Percentiles rank a stretch among this genome's conserved stretches.
These are phyloP conservation scores for Cutaneotrichosporon sp. DNA, from an alignment of 1,284 basidiomycete genomes.

Conservation along the genomic window DNA sequence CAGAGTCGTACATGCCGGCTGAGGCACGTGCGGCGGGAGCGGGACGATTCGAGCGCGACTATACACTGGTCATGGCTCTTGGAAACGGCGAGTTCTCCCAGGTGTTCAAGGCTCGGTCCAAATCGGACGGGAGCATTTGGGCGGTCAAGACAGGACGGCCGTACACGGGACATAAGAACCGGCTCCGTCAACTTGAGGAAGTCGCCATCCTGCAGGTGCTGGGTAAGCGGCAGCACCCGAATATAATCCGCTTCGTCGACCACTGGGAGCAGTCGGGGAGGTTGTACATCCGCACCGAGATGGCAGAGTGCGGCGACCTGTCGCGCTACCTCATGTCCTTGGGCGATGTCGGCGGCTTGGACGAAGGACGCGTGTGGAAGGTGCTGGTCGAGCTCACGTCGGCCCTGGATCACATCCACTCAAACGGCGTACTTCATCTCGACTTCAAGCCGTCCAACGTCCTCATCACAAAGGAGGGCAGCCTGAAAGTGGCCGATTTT, in stretches of 20 bases:
- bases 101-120: slow-evolving; percentile 80
- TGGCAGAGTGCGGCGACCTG: slow-evolving; percentile 88
- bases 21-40: slow-evolving; percentile 11
- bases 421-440: slow-evolving; percentile 79
- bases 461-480: slow-evolving; percentile 78
- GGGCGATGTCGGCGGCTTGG: slow-evolving; percentile 73
- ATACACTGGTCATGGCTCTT: slow-evolving; percentile 70
- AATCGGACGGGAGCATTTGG: slow-evolving; percentile 60
- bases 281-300: slow-evolving; percentile 84
- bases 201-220: slow-evolving; percentile 83
- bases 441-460: slow-evolving; percentile 97
- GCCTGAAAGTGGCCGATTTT: slow-evolving; percentile 95
- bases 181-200: slow-evolving; percentile 84
- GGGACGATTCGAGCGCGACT: slow-evolving; percentile 51
- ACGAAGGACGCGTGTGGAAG: slow-evolving; percentile 96
- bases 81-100: slow-evolving; percentile 91
- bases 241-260: slow-evolving; percentile 81
- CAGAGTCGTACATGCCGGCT: slow-evolving; percentile 7
- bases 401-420: slow-evolving; percentile 83
- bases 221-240: slow-evolving; percentile 57
- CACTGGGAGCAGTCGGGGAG: slow-evolving; percentile 91
- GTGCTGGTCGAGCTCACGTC: slow-evolving; percentile 73
- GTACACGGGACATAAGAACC: slow-evolving; percentile 73
- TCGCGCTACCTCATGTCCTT: slow-evolving; percentile 83
- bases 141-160: slow-evolving; percentile 93